These are phyloP conservation scores for Aspergillus aculeatus DNA, from an alignment of 2,329 filamentous ascomycete species.

Conservation along the genomic window DNA sequence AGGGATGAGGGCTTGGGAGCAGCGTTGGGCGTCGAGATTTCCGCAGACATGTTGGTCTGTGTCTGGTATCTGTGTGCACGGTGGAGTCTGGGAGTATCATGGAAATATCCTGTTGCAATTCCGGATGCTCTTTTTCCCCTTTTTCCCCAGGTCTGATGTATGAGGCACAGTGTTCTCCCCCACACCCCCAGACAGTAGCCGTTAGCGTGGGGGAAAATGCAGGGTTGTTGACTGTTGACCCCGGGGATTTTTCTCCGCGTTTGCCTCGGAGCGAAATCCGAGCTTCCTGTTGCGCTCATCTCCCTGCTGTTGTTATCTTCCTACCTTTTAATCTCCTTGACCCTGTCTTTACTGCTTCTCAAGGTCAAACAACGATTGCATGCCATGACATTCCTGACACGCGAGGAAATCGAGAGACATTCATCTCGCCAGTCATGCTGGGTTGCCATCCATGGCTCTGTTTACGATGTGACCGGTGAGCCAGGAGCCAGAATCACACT, in stretches of 20 bases:
- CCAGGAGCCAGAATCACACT: not conserved
- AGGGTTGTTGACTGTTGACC: not conserved
- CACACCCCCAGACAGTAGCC: not conserved
- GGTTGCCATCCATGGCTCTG: constrained; percentile 52
- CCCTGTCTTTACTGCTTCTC: too few relatives aligned
- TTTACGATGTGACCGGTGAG: constrained; percentile 50
- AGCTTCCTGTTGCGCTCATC: not conserved
- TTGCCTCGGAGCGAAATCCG: constrained; percentile 1
- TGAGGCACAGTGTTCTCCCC: not conserved
- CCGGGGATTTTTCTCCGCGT: constrained; percentile 4
- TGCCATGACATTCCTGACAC: constrained; percentile 36
- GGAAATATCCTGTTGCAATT: not conserved
- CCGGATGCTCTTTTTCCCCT: not conserved
- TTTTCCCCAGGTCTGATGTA: not conserved
- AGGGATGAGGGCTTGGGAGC: not conserved
- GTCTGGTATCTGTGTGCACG: not conserved
- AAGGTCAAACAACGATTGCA: too few relatives aligned
- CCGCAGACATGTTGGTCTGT: not conserved
- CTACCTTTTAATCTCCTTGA: not conserved
- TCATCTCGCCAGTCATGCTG: constrained; percentile 50
- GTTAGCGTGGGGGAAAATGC: constrained; percentile 5
- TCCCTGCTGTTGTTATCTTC: not conserved
- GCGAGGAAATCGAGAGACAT: constrained; percentile 52
- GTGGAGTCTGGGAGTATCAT: not conserved
- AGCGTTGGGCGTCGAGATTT: not conserved